A percentile compares a stretch with the other conserved stretches of the same genome.
These are phyloP conservation scores for Termitomyces sp. DNA, from an alignment of 768 basidiomycete species.

Conservation along the genomic window DNA sequence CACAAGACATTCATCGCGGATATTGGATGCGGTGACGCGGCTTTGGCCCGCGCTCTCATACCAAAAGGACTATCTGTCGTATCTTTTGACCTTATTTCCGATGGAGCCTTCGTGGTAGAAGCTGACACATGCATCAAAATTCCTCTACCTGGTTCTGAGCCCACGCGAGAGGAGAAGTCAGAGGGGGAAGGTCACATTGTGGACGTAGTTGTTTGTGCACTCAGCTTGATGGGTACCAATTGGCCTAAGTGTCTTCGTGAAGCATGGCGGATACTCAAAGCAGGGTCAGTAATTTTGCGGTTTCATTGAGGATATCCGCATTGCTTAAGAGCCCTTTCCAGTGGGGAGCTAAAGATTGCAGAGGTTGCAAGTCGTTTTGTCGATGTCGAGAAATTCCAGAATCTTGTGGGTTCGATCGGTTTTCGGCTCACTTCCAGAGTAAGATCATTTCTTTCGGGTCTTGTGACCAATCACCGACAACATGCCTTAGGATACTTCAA, in stretches of 20 bases:
- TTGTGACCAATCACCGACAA: neutral
- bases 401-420: slow-evolving; percentile 60
- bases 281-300: slow-evolving; percentile 41
- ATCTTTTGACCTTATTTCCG: slow-evolving; percentile 79
- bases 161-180: slow-evolving; percentile 27
- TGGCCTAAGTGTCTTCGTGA: slow-evolving; percentile 92
- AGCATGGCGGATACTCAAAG: slow-evolving; percentile 80
- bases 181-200: slow-evolving; percentile 70
- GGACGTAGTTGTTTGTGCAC: slow-evolving; percentile 87
- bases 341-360: slow-evolving; percentile 81
- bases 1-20: slow-evolving; percentile 76
- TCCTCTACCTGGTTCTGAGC: slow-evolving; percentile 81
- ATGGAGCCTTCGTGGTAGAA: slow-evolving; percentile 71
- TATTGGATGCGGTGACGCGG: slow-evolving; percentile 93
- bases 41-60: slow-evolving; percentile 69
- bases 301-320: neutral
- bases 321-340: slow-evolving; percentile 20
- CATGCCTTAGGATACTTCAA: slow-evolving; percentile 60
- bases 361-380: slow-evolving; percentile 86
- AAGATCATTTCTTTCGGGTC: neutral
- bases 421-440: slow-evolving; percentile 73
- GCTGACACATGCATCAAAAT: slow-evolving; percentile 82
- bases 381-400: slow-evolving; percentile 58
- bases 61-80: slow-evolving; percentile 65
- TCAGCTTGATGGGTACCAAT: slow-evolving; percentile 96